Evolutionary conservation across 2,329 filamentous ascomycete genomes (phyloP).

Genomic region (Fusarium lateritium): DNA sequence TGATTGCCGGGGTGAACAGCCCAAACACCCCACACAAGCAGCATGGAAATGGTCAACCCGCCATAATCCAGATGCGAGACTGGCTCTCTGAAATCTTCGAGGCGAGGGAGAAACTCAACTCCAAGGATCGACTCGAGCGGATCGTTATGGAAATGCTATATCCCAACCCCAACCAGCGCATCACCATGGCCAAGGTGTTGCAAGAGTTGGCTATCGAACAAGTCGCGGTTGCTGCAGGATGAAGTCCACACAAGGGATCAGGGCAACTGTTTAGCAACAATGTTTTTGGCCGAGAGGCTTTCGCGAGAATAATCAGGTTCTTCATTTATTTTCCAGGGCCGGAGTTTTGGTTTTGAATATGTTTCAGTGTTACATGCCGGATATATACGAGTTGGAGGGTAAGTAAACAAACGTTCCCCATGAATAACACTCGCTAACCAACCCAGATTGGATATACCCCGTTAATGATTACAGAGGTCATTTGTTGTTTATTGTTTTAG

Average conservation of each 20-base stretch:
- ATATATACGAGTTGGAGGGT: constrained; percentile 40
- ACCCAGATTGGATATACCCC: constrained; percentile 45
- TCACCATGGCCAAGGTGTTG: constrained; percentile 68
- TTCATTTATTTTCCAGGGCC: constrained; percentile 26
- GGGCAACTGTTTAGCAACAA: constrained; percentile 18
- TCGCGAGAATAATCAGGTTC: constrained; percentile 23
- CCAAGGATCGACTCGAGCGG: constrained; percentile 64
- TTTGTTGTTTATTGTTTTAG: constrained; percentile 4
- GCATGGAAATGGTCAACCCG: constrained; percentile 57
- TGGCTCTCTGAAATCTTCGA: constrained; percentile 70
- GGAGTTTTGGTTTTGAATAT: constrained; percentile 30
- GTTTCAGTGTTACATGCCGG: constrained; percentile 20
- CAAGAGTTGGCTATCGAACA: constrained; percentile 58
- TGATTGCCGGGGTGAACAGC: constrained; percentile 70
- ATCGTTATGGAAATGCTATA: constrained; percentile 69
- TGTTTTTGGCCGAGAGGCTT: constrained; percentile 19
- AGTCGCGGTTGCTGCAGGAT: constrained; percentile 22
- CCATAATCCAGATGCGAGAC: constrained; percentile 67
- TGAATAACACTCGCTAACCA: constrained; percentile 21
- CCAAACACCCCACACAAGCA: constrained; percentile 52
- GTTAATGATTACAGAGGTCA: constrained; percentile 31
- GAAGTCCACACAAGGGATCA: constrained; percentile 10
- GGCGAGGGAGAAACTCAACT: constrained; percentile 62
- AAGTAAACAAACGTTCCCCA: constrained; percentile 13
- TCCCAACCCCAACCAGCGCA: constrained; percentile 65